Base-by-base conservation (phyloP, 176 grass and related monocot genomes). In the Oryza coarctata region DNA sequence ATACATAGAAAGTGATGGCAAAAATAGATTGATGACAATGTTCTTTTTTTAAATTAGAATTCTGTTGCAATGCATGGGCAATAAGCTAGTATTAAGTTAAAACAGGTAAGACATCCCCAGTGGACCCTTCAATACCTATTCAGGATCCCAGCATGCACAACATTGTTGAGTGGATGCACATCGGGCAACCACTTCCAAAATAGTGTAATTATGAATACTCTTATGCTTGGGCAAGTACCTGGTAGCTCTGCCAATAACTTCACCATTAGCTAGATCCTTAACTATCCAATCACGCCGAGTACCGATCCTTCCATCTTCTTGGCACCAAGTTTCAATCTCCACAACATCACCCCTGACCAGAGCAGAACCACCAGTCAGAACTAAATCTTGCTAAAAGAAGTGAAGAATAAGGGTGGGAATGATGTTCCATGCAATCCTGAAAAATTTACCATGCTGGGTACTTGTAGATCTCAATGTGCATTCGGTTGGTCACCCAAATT, bases 391-490 rank as follows among this genome's bases (percentile, higher is more conserved):
- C 63, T 27, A 78, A 61, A 76, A 17, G 43, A 78, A 43, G 30
- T n/a, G n/a, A n/a, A n/a, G n/a, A 36, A 77, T 9, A 32, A 25
- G 7, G 15, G 26, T 63, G 15, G 5, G 62, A 83, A 83, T 7
- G 52, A 73, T 25, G 17, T 31, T 68, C 29, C 58, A 58, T 17
- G 15, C 55, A 49, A 61, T 64, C 3, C 55, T 80, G 31, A 29
- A 79, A 79, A 90, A 81, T 38, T 79, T 90, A 99, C 96, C 96
- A 99, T 66, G 89, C 93, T 33, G 91, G 96, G 75, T 99, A 99
- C 58, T 95, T 94, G 85, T 99, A 93, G 58, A 99, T 92, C 87
- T 99, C 96, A 87, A 99, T 99, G 73, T 99, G 96, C 96, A 99
- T 99, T 68, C 93, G 73, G 58, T 88, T 93, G 0, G 93, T 99